phyloP scores from a whole-genome alignment of 208 protist species.

The Leishmania mexicana region DNA sequence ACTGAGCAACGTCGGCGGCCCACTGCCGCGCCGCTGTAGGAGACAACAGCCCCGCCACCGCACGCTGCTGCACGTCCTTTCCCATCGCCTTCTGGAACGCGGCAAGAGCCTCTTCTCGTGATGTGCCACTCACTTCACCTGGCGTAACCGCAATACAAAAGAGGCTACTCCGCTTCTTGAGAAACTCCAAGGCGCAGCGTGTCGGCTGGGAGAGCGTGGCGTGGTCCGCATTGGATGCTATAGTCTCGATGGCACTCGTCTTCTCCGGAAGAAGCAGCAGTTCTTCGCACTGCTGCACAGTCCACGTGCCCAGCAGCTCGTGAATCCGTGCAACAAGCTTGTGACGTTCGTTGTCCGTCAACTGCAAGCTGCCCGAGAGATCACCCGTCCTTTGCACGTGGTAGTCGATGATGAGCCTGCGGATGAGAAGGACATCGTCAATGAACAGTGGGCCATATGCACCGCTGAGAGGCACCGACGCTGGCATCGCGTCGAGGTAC shows the following conservation, averaged over 20 bases:
- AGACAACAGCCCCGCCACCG: background rate
- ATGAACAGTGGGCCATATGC: conserved; percentile 4
- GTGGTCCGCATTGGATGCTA: background rate
- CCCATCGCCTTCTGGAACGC: background rate
- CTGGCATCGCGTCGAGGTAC: conserved; percentile 3
- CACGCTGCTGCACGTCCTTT: background rate
- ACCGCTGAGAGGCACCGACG: background rate
- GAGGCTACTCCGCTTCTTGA: background rate
- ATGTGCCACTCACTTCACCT: background rate
- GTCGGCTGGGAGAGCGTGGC: background rate
- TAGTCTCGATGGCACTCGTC: background rate
- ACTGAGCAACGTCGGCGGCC: conserved; percentile 8
- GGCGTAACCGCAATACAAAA: background rate
- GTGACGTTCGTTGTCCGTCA: background rate
- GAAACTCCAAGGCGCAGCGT: conserved; percentile 1
- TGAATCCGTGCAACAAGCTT: background rate
- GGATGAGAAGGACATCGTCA: conserved; percentile 4
- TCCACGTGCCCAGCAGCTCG: conserved; percentile 1
- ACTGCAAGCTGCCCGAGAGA: background rate
- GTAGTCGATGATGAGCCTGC: conserved; percentile 5
- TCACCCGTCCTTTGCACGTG: background rate
- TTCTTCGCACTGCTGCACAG: conserved; percentile 1
- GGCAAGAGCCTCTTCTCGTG: background rate
- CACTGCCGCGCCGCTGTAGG: background rate
- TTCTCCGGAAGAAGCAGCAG: conserved; percentile 2